These are phyloP conservation scores for Dactylellina leptospora DNA, from an alignment of 2,329 filamentous ascomycete genomes.

Conservation along the genomic window DNA sequence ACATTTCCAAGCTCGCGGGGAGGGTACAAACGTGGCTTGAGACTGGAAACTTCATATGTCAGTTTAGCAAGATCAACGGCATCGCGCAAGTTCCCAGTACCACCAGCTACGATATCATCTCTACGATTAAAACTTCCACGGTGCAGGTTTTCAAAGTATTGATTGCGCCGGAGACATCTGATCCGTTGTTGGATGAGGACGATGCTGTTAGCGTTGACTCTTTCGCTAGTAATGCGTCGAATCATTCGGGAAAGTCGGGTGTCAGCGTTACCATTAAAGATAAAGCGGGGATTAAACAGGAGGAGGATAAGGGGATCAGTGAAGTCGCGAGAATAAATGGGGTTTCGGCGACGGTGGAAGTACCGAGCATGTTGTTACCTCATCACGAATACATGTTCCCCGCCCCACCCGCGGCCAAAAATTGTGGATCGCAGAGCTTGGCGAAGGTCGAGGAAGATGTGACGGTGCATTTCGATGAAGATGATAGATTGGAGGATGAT, in stretches of 20 bases:
- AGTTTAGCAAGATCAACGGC: conserved; percentile 63
- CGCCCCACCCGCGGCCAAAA: conserved; percentile 59
- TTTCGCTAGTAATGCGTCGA: conserved; percentile 33
- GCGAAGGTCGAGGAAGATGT: conserved; percentile 40
- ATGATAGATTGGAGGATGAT: conserved; percentile 56
- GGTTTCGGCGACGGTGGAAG: conserved; percentile 64
- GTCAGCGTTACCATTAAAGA: conserved; percentile 46
- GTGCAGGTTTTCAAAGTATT: conserved; percentile 50
- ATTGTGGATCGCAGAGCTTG: conserved; percentile 27
- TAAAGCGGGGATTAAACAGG: conserved; percentile 49
- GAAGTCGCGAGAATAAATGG: conserved; percentile 66
- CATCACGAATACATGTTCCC: conserved; percentile 68
- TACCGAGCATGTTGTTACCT: conserved; percentile 66
- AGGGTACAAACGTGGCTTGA: conserved; percentile 65
- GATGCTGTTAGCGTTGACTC: conserved; percentile 47
- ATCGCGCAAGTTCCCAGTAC: conserved; percentile 64
- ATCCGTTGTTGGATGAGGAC: conserved; percentile 37
- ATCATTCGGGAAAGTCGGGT: conserved; percentile 19
- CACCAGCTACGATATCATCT: conserved; percentile 64
- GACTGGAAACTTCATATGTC: conserved; percentile 66
- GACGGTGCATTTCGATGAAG: conserved; percentile 56
- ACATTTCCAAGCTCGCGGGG: conserved; percentile 63
- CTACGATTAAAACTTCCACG: conserved; percentile 56
- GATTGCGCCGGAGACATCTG: conserved; percentile 37
- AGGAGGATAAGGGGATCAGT: conserved; percentile 61